Percentiles rank a stretch among this genome's conserved stretches.
Evolutionary conservation across 2,329 filamentous ascomycete species (phyloP).

Genomic region (Cercospora sojina): DNA sequence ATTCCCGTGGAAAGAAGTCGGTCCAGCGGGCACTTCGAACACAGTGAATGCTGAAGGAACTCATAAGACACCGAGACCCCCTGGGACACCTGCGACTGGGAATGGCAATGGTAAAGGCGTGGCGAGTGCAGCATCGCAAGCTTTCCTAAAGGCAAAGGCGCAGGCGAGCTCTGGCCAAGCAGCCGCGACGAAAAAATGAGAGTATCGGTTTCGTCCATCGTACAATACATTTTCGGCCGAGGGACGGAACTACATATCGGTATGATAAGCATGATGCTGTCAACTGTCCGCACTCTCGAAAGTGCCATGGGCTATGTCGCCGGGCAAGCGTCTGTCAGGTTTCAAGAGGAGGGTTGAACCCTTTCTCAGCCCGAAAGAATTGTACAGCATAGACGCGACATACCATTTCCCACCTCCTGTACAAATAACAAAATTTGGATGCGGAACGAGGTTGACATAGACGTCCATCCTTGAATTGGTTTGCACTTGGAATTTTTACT

Average conservation of each 20-base stretch:
- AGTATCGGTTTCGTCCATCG: not conserved
- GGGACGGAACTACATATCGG: not conserved
- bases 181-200: constrained; percentile 1
- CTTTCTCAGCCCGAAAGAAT: not conserved
- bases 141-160: constrained; percentile 16
- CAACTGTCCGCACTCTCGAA: not conserved
- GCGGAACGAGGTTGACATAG: not conserved
- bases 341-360: not conserved
- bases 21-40: not conserved
- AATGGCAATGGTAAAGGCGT: constrained; percentile 4
- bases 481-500: not conserved
- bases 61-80: not conserved
- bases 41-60: not conserved
- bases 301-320: not conserved
- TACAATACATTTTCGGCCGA: not conserved
- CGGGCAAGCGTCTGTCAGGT: not conserved
- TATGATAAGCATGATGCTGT: not conserved
- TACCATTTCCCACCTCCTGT: not conserved
- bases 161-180: not conserved
- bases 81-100: constrained; percentile 1
- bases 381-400: not conserved
- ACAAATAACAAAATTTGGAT: not conserved
- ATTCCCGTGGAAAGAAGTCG: constrained; percentile 60
- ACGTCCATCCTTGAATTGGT: not conserved
- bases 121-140: constrained; percentile 15